Evolutionary conservation across 1,284 basidiomycete genomes (phyloP).

Genomic region (Cutaneotrichosporon spelunceum): DNA sequence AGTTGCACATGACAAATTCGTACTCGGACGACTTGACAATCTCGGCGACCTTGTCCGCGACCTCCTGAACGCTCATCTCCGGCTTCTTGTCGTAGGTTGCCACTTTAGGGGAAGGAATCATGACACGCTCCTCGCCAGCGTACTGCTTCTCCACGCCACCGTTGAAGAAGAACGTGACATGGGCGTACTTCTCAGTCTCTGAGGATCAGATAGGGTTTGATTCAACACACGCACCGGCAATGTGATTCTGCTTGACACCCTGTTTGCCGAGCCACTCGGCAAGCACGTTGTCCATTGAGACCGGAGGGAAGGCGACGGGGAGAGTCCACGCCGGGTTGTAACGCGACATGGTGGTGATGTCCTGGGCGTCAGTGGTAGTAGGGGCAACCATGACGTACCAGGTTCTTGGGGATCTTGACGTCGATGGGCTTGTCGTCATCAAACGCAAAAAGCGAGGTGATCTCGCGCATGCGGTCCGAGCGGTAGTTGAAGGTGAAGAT

Average conservation of each 20-base stretch:
- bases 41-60: slow-evolving; percentile 83
- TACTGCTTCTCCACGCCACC: slow-evolving; percentile 90
- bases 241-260: slow-evolving; percentile 75
- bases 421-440: slow-evolving; percentile 74
- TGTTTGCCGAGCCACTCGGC: slow-evolving; percentile 81
- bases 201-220: slow-evolving; percentile 7
- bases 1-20: slow-evolving; percentile 93
- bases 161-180: slow-evolving; percentile 96
- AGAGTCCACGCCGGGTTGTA: slow-evolving; percentile 88
- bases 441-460: slow-evolving; percentile 71
- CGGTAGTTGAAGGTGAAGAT: slow-evolving; percentile 94
- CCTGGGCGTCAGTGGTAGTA: slow-evolving; percentile 49
- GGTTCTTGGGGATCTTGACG: slow-evolving; percentile 71
- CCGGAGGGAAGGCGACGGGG: slow-evolving; percentile 80
- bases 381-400: slow-evolving; percentile 56
- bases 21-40: slow-evolving; percentile 66
- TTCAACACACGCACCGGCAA: slow-evolving; percentile 60
- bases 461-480: slow-evolving; percentile 88
- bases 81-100: slow-evolving; percentile 84
- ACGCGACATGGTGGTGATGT: slow-evolving; percentile 87
- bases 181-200: slow-evolving; percentile 93
- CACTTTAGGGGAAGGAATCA: slow-evolving; percentile 85
- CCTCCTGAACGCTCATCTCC: slow-evolving; percentile 77
- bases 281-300: slow-evolving; percentile 83
- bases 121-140: slow-evolving; percentile 71